Percentiles rank a stretch among this genome's conserved stretches.
These are phyloP conservation scores for Suillus decipiens DNA, from an alignment of 768 basidiomycete species.

Conservation along the genomic window DNA sequence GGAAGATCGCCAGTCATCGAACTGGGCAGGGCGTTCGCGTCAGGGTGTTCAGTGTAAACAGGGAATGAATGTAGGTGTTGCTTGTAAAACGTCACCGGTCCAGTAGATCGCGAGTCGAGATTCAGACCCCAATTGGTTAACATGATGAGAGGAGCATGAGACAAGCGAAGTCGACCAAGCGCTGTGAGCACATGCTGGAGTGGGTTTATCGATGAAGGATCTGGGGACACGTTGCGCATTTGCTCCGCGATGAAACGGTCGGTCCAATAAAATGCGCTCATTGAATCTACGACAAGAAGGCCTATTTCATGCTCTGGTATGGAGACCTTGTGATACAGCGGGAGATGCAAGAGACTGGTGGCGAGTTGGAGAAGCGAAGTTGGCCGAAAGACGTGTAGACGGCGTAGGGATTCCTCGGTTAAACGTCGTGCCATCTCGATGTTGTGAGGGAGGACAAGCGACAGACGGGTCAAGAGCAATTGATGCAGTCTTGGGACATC, in stretches of 20 bases:
- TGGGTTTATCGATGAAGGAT: conserved; percentile 27
- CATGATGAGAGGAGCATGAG: conserved; percentile 51
- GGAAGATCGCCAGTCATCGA: conserved; percentile 6
- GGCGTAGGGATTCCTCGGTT: conserved; percentile 44
- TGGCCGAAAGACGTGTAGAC: conserved; percentile 71
- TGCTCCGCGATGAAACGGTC: conserved; percentile 70
- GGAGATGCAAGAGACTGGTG: conserved; percentile 59
- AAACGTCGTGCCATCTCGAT: conserved; percentile 24
- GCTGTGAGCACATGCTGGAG: conserved; percentile 50
- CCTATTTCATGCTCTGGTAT: conserved; percentile 60
- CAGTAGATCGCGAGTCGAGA: conserved; percentile 21
- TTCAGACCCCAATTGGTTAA: conserved; percentile 66
- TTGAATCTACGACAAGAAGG: conserved; percentile 71
- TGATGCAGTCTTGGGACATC: conserved; percentile 53
- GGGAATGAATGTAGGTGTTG: conserved; percentile 57
- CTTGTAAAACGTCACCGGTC: conserved; percentile 37
- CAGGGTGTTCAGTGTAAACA: conserved; percentile 21
- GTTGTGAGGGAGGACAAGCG: conserved; percentile 29
- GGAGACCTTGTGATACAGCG: conserved; percentile 49
- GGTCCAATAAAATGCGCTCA: conserved; percentile 77
- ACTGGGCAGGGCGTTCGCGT: background rate
- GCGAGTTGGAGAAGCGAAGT: conserved; percentile 69
- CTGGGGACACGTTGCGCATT: conserved; percentile 29
- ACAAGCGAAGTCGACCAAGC: conserved; percentile 48
- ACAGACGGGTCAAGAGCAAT: conserved; percentile 52